Percentiles rank a stretch among this genome's conserved stretches.
Evolutionary conservation across 306 rosid species (phyloP).

Genomic region (Prosopis cineraria): DNA sequence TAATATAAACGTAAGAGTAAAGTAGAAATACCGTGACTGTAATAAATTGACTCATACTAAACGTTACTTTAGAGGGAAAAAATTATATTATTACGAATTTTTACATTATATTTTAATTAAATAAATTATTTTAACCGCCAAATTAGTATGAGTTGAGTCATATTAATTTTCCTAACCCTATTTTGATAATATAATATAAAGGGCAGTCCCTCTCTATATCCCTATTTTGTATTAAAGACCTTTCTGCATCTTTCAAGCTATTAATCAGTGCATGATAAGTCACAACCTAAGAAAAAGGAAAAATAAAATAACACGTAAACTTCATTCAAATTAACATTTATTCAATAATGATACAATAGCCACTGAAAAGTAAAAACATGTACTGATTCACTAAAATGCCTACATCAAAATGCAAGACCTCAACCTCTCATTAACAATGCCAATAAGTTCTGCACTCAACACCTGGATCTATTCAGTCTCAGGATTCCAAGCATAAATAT

Average conservation of each 20-base stretch:
- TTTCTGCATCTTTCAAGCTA: not conserved
- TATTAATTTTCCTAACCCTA: too few relatives aligned
- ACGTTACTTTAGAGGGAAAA: too few relatives aligned
- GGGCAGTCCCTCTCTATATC: too few relatives aligned
- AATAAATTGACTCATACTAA: too few relatives aligned
- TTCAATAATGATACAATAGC: not conserved
- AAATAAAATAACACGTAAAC: not conserved
- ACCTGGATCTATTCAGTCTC: not conserved
- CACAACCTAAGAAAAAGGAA: not conserved
- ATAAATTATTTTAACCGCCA: too few relatives aligned
- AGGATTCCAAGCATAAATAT: not conserved
- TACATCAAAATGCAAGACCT: conserved; percentile 16
- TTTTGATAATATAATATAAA: too few relatives aligned
- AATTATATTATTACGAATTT: too few relatives aligned
- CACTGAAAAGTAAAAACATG: conserved; percentile 25
- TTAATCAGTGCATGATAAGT: not conserved
- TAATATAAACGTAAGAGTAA: too few relatives aligned
- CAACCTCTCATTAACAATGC: conserved; percentile 18
- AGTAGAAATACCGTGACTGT: too few relatives aligned
- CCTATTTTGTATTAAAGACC: too few relatives aligned
- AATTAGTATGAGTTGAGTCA: too few relatives aligned
- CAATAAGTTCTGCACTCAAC: not conserved
- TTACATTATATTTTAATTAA: too few relatives aligned
- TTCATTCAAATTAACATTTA: not conserved
- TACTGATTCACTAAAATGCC: not conserved